phyloP scores from a whole-genome alignment of 306 rosid species.

The Castanea sativa region DNA sequence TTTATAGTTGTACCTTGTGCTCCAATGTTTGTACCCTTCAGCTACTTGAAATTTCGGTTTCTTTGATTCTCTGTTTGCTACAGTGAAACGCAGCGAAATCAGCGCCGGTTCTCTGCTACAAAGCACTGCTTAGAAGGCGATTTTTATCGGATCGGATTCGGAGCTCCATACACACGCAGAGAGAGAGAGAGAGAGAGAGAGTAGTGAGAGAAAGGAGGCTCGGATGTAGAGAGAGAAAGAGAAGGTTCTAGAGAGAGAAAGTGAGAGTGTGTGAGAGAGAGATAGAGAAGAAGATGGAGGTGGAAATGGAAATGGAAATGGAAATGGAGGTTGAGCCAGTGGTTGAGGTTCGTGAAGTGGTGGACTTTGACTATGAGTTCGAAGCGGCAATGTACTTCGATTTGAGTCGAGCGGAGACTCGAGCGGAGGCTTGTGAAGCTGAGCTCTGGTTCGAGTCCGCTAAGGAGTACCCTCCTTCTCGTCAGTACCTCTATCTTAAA shows the following conservation, averaged over 20 bases:
- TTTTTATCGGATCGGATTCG: background rate
- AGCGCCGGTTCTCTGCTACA: conserved; percentile 6
- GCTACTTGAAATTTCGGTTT: background rate
- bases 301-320: conserved; percentile 17
- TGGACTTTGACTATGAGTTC: conserved; percentile 58
- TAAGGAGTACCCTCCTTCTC: conserved; percentile 52
- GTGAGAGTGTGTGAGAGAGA: too few species aligned
- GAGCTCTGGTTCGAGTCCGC: conserved; percentile 61
- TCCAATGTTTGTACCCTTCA: conserved; percentile 2
- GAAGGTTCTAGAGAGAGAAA: too few species aligned
- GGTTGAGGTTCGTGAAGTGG: conserved; percentile 45
- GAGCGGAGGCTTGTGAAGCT: conserved; percentile 42
- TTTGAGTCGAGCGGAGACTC: conserved; percentile 44
- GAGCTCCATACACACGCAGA: background rate
- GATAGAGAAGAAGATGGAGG: conserved; percentile 31
- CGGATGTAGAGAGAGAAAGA: background rate
- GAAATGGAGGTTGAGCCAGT: conserved; percentile 53
- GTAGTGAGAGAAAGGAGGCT: background rate
- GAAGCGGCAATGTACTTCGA: conserved; percentile 47
- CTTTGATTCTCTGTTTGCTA: background rate
- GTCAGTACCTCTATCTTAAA: conserved; percentile 31
- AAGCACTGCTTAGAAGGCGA: conserved; percentile 9
- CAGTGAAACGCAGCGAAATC: conserved; percentile 11
- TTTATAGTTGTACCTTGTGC: background rate
- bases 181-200: conserved; percentile 3